Evolutionary conservation across 495 filamentous ascomycete genomes (phyloP), one percentile per base, ranked within the genome.

Genomic region (Trypethelium eluteriae): DNA sequence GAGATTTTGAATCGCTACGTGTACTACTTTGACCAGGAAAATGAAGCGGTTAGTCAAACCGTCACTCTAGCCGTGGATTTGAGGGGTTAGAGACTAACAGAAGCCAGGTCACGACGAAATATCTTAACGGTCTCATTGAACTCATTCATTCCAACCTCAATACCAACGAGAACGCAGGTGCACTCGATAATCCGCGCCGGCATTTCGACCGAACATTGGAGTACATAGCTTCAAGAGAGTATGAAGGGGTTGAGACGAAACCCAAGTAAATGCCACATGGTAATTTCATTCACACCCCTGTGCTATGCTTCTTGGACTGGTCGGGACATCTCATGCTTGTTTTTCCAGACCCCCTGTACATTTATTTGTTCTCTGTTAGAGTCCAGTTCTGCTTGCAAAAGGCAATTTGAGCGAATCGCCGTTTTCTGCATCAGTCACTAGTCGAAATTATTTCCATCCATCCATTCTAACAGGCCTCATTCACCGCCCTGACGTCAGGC

Each of bases 1-100:
- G 94, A 98, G 78, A 98, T 98, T 68, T 80, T 98, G 67, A 96
- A 98, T 74, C 85, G 94, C 74, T 98, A 98, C 78, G 94, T 98
- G 63, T 98, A 98, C 76, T 98, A 97, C 77, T 98, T 96, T 78
- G 94, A 98, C 77, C 92, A 98, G 72, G 92, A 96, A 78, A 98
- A 98, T 77, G 94, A 98, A 78, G 93, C 91, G 57, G 93, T 91
- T 79, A 77, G 88, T 32, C 39, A 47, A 14, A 46, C 38, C 62
- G 41, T 50, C 9, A 62, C 2, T 10, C 11, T 35, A 14, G 6
- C 61, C 38, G 32, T 12, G 18, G n/a, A 14, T 39, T 14, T 2
- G n/a, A 41, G 9, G 18, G 47, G 25, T 25, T 71, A 50, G 70
- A 18, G 11, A 59, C 6, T 25, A 2, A 39, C 16, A 50, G 7